Evolutionary conservation across 1,139 yeast genomes (phyloP), one percentile per base, ranked within the genome.

Genomic region (Suhomyces bribrorum): DNA sequence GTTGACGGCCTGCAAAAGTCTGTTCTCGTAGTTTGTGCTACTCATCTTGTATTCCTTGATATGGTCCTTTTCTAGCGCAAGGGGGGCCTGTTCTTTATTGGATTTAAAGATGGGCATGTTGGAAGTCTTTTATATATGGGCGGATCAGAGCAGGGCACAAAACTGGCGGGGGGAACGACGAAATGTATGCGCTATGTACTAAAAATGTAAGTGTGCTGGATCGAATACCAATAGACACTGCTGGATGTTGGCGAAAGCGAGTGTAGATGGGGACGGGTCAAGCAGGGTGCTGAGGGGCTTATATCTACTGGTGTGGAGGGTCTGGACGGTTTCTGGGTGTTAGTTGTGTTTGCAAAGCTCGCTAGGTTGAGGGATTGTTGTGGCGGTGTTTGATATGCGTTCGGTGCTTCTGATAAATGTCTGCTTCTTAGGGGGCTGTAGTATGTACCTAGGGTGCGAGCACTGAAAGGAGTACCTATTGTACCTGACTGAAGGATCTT

Each of bases 1-100:
- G 57, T 85, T 89, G 36, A 92, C 95, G 5, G 97, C 97, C 24
- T 83, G 75, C 45, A 92, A 70, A 43, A 90, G 84, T 24, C 51
- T 41, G 17, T 96, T 97, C 53, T 87, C 94, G 37, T 87, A 81
- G 40, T 79, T 73, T 22, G 79, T 79, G 2, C 79, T 69, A 38
- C 83, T 75, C 58, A 80, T 69, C 55, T 84, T 83, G 54, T 59
- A 61, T 14, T 60, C 59, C 30, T 51, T 50, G 14, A 46, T 57
- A 31, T 40, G 44, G 5, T 37, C 40, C 26, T 25, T 40, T 37
- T 36, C 38, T 16, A 33, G 20, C 8, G 43, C 36, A 40, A 40
- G 40, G 3, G 14, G 14, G 7, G 33, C 34, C 14, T 33, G 34
- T 31, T 34, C 31, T 16, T 24, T 32, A 12, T 26, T 13, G 12